Conservation (phyloP, 306 rosid genomes). For the Lithocarpus polystachyus region DNA sequence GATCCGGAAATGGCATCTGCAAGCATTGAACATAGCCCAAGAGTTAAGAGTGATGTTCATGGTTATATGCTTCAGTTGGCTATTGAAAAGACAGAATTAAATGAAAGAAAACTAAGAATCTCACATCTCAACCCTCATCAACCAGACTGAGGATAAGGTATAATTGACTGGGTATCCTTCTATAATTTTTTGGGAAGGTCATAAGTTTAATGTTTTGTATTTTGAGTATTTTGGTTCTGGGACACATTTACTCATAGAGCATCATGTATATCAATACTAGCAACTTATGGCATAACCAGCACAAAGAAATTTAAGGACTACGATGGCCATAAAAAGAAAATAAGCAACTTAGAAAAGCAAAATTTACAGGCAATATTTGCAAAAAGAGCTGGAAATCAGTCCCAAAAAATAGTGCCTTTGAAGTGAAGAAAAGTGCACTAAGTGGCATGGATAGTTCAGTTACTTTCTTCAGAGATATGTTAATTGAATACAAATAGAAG, state of each 20-base stretch:
- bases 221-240: too few relatives aligned
- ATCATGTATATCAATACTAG: background rate
- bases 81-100: background rate
- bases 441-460: background rate
- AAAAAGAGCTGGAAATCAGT: background rate
- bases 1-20: constrained; percentile 87
- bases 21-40: constrained; percentile 35
- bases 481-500: background rate
- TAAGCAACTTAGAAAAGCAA: background rate
- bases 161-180: background rate
- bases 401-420: background rate
- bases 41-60: constrained; percentile 8
- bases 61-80: background rate
- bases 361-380: background rate
- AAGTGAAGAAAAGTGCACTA: background rate
- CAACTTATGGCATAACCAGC: background rate
- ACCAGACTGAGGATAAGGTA: background rate
- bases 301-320: background rate
- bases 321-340: background rate
- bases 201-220: too few relatives aligned
- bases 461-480: background rate
- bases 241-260: background rate
- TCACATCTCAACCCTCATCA: background rate
- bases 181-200: background rate
- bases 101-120: background rate